Conservation (phyloP, 176 grass and related monocot species). For the Carex kokanica region DNA sequence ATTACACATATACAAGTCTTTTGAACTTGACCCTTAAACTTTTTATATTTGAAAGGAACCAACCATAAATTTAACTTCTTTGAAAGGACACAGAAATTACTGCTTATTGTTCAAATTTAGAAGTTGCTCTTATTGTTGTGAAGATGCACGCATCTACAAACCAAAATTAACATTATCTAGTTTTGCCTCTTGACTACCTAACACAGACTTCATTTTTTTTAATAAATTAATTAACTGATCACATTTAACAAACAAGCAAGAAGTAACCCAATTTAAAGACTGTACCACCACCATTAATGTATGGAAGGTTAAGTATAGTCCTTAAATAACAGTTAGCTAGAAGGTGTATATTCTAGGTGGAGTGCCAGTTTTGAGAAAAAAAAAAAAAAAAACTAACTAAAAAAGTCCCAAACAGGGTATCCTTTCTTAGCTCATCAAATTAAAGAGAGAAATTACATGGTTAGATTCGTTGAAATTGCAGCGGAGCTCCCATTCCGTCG, state of each 20-base stretch:
- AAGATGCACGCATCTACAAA: neutral
- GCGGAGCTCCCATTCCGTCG: neutral
- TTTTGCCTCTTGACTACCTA: neutral
- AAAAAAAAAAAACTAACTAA: neutral
- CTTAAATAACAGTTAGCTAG: neutral
- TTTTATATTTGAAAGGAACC: slow-evolving; percentile 5
- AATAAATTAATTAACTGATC: neutral
- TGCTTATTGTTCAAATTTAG: neutral
- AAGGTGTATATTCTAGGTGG: neutral
- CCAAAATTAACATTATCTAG: neutral
- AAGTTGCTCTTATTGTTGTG: neutral
- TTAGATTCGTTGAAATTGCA: neutral
- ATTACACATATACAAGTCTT: too few relatives aligned
- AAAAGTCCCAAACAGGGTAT: neutral
- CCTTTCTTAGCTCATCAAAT: neutral
- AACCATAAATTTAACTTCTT: neutral
- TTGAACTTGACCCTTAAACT: neutral
- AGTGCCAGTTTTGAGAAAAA: neutral
- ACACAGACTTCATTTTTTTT: neutral
- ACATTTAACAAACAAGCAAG: neutral
- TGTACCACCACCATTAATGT: neutral
- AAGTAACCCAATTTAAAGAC: neutral
- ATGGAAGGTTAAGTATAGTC: neutral
- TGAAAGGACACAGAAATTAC: neutral
- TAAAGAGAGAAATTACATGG: slow-evolving; percentile 24